Conservation (phyloP, 768 basidiomycete genomes). For the Thelephora ganbajun region DNA sequence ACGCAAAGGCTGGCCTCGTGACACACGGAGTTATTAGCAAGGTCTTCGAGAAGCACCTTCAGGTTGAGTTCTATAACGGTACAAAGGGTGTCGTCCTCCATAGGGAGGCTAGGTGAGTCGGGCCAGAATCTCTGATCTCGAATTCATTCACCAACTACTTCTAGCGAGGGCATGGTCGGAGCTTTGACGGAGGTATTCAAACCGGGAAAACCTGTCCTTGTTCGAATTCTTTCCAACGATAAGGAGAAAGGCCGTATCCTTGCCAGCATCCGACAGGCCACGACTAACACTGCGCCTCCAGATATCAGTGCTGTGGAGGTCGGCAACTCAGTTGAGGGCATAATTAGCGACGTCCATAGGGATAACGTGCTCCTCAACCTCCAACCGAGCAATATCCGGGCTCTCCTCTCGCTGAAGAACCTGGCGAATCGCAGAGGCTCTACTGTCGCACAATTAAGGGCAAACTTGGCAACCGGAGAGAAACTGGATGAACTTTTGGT, state of each 20-base stretch:
- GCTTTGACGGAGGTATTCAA: conserved; percentile 51
- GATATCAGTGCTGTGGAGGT: conserved; percentile 69
- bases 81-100: conserved; percentile 70
- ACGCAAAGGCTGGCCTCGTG: conserved; percentile 55
- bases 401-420: conserved; percentile 77
- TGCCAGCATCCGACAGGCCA: conserved; percentile 79
- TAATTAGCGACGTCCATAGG: conserved; percentile 70
- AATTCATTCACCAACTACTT: not conserved
- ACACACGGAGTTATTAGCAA: conserved; percentile 78
- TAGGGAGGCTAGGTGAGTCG: conserved; percentile 64
- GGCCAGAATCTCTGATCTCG: not conserved
- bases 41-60: conserved; percentile 61
- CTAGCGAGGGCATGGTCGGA: conserved; percentile 51
- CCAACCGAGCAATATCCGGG: conserved; percentile 53
- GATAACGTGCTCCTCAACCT: conserved; percentile 70
- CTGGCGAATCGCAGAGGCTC: conserved; percentile 67
- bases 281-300: conserved; percentile 31
- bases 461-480: conserved; percentile 52
- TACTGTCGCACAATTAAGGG: conserved; percentile 52
- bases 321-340: conserved; percentile 58
- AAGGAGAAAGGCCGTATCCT: conserved; percentile 47
- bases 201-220: conserved; percentile 73
- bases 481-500: conserved; percentile 67
- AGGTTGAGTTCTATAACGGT: conserved; percentile 88
- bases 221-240: conserved; percentile 60